Conservation (phyloP, 2,329 filamentous ascomycete genomes). For the Aureobasidium sp. region DNA sequence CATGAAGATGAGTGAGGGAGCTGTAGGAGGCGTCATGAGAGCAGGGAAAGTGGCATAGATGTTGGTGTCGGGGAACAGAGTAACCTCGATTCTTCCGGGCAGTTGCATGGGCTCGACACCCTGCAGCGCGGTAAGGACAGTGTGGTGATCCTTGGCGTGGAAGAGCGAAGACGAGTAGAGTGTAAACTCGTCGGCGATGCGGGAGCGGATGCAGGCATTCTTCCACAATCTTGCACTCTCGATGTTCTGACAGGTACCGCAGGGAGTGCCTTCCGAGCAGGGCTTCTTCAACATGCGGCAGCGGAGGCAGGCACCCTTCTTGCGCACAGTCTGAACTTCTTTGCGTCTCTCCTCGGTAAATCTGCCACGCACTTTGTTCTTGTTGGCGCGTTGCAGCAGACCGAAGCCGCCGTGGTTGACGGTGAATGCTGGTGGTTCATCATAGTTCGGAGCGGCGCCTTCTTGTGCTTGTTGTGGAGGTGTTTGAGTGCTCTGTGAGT, state of each 20-base stretch:
- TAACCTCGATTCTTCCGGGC: constrained; percentile 46
- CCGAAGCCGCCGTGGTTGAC: constrained; percentile 25
- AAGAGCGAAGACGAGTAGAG: constrained; percentile 49
- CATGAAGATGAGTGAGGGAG: constrained; percentile 1
- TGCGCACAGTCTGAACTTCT: constrained; percentile 52
- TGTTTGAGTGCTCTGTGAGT: background rate
- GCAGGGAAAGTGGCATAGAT: constrained; percentile 22
- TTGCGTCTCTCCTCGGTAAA: constrained; percentile 50
- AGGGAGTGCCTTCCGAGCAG: constrained; percentile 53
- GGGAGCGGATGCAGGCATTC: constrained; percentile 49
- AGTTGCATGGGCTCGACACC: constrained; percentile 42
- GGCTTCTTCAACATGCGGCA: constrained; percentile 59
- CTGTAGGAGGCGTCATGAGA: constrained; percentile 31
- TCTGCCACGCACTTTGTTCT: constrained; percentile 45
- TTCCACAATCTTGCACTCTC: constrained; percentile 55
- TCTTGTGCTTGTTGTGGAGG: background rate
- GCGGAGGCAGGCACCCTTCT: constrained; percentile 53
- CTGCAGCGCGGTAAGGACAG: constrained; percentile 40
- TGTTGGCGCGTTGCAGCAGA: constrained; percentile 25
- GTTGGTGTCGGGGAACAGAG: constrained; percentile 39
- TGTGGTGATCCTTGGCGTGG: constrained; percentile 44
- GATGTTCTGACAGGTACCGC: constrained; percentile 50
- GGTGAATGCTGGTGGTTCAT: constrained; percentile 23
- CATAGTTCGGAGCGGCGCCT: constrained; percentile 14
- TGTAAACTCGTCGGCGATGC: constrained; percentile 50